Percentiles rank a stretch among this genome's conserved stretches.
These are phyloP conservation scores for Collariella sp. DNA, from an alignment of 495 filamentous ascomycete species.

Conservation along the genomic window DNA sequence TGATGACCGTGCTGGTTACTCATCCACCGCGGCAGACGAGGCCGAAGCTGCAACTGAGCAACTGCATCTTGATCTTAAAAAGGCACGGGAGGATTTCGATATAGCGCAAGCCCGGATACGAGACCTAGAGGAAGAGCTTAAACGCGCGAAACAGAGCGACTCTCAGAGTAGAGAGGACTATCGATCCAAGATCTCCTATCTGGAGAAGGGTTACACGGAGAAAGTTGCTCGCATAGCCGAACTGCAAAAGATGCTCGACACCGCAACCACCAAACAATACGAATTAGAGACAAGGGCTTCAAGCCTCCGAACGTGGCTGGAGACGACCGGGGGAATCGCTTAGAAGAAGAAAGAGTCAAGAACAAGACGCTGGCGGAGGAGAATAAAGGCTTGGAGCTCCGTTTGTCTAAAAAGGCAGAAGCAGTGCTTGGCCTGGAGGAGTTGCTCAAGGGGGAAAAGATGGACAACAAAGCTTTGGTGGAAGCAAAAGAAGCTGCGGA, in stretches of 20 bases:
- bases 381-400: too few species aligned
- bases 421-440: too few species aligned
- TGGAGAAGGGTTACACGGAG: background rate
- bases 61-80: background rate
- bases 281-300: too few species aligned
- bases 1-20: too few species aligned
- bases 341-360: background rate
- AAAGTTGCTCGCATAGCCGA: background rate
- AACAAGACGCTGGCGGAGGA: background rate
- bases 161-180: background rate
- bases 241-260: background rate
- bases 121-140: background rate
- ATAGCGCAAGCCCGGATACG: background rate
- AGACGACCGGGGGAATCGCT: too few species aligned
- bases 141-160: background rate
- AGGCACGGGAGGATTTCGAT: background rate
- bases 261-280: background rate
- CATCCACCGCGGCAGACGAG: too few species aligned
- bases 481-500: too few species aligned
- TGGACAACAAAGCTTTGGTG: too few species aligned
- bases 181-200: background rate
- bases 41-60: background rate
- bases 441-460: too few species aligned
- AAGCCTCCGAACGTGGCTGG: too few species aligned
- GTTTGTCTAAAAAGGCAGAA: too few species aligned